phyloP scores from a whole-genome alignment of 192 early-diverging fungal genomes.

The Rhizophlyctis rosea region DNA sequence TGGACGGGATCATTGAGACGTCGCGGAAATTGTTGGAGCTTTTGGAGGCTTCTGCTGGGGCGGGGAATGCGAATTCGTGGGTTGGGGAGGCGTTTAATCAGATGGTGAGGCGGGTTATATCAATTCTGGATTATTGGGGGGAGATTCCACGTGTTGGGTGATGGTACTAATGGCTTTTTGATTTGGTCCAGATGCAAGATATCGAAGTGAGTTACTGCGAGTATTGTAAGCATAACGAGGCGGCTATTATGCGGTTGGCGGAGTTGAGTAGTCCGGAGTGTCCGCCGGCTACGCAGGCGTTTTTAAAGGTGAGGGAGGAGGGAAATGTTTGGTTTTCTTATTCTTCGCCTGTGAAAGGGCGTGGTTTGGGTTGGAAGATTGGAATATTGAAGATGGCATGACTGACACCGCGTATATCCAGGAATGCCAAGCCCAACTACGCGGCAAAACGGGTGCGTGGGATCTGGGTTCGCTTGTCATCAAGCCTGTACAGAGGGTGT shows the following conservation, averaged over 20 bases:
- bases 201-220: conserved; percentile 64
- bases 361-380: conserved; percentile 2
- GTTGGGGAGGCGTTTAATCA: conserved; percentile 52
- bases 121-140: too few relatives aligned
- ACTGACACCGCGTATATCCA: too few relatives aligned
- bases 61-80: conserved; percentile 42
- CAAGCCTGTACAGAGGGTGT: conserved; percentile 95
- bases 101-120: conserved; percentile 12
- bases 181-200: conserved; percentile 15
- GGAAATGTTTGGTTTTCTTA: conserved; percentile 13
- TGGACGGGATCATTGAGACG: conserved; percentile 68
- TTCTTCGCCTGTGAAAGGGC: background rate
- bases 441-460: conserved; percentile 82
- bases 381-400: too few relatives aligned
- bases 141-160: too few relatives aligned
- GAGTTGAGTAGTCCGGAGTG: conserved; percentile 53
- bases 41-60: conserved; percentile 52
- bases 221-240: conserved; percentile 77
- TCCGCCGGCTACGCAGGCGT: conserved; percentile 39
- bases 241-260: conserved; percentile 56
- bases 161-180: background rate
- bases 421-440: conserved; percentile 57
- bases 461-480: conserved; percentile 87
- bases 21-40: conserved; percentile 63
- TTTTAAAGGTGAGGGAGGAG: conserved; percentile 40